phyloP scores from a whole-genome alignment of 768 basidiomycete species.

The Boletus vinaceobasis region DNA sequence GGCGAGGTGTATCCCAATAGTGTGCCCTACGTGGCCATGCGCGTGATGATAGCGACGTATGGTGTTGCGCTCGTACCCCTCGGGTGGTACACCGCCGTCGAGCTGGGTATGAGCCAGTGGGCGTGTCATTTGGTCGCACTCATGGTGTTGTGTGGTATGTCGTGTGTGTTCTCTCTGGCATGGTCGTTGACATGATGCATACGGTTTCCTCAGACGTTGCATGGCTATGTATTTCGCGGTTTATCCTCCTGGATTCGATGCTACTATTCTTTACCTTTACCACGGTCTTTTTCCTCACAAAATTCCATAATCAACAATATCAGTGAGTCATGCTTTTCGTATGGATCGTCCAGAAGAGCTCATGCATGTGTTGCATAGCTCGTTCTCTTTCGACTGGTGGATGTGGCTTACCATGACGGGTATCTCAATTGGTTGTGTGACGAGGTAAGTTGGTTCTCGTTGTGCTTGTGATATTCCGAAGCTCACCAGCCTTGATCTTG shows the following conservation, averaged over 20 bases:
- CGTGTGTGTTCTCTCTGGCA: slow-evolving; percentile 23
- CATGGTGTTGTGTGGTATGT: slow-evolving; percentile 85
- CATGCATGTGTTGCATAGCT: slow-evolving; percentile 39
- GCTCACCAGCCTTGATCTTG: slow-evolving; percentile 1
- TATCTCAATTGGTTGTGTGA: slow-evolving; percentile 93
- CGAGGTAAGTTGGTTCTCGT: slow-evolving; percentile 51
- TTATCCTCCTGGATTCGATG: slow-evolving; percentile 98
- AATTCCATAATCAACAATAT: slow-evolving; percentile 96
- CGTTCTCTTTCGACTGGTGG: slow-evolving; percentile 98
- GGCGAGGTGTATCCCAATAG: slow-evolving; percentile 77
- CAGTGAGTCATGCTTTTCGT: slow-evolving; percentile 53
- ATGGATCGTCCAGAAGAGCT: neutral
- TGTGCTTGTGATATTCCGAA: neutral
- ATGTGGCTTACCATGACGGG: slow-evolving; percentile 91
- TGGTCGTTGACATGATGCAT: neutral
- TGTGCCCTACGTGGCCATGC: slow-evolving; percentile 93
- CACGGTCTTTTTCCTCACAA: slow-evolving; percentile 90
- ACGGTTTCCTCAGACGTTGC: slow-evolving; percentile 70
- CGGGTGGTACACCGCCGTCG: slow-evolving; percentile 94
- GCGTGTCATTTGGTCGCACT: slow-evolving; percentile 89
- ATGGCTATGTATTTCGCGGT: slow-evolving; percentile 95
- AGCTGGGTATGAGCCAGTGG: slow-evolving; percentile 87
- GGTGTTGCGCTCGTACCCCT: slow-evolving; percentile 95
- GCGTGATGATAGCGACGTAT: slow-evolving; percentile 90
- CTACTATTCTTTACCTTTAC: slow-evolving; percentile 98